Conservation (phyloP, 495 filamentous ascomycete species). For the Ramalina intermedia region DNA sequence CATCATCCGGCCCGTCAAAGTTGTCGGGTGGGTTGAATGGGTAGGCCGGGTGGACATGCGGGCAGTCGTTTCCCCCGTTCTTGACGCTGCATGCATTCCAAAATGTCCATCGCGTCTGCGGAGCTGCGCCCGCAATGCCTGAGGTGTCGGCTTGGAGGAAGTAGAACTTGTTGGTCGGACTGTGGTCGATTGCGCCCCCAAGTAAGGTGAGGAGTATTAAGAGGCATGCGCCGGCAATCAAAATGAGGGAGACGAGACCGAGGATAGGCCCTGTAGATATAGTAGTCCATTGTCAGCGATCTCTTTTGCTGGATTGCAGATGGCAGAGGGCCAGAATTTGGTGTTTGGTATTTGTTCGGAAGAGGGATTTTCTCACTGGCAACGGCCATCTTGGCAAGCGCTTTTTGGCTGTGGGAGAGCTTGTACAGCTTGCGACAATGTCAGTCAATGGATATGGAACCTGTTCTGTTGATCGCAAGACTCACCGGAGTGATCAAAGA, state of each 20-base stretch:
- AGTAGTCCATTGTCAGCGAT: not conserved
- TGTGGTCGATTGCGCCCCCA: slow-evolving; percentile 42
- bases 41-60: slow-evolving; percentile 37
- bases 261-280: slow-evolving; percentile 28
- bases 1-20: slow-evolving; percentile 39
- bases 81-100: slow-evolving; percentile 55
- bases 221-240: slow-evolving; percentile 58
- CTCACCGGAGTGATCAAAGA: too few relatives aligned
- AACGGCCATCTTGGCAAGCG: not conserved
- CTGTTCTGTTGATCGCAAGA: too few relatives aligned
- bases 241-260: slow-evolving; percentile 51
- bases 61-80: slow-evolving; percentile 44
- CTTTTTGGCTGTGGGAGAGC: not conserved
- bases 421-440: too few relatives aligned
- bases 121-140: slow-evolving; percentile 50
- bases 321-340: not conserved
- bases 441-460: too few relatives aligned
- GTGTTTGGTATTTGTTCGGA: not conserved
- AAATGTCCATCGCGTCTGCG: slow-evolving; percentile 71
- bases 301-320: not conserved
- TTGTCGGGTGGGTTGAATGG: slow-evolving; percentile 53
- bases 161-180: slow-evolving; percentile 59
- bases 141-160: slow-evolving; percentile 66
- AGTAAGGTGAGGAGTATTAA: slow-evolving; percentile 72
- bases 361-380: not conserved